These are phyloP conservation scores for Rhodotorula sp. DNA, from an alignment of 1,284 basidiomycete species.

Conservation along the genomic window DNA sequence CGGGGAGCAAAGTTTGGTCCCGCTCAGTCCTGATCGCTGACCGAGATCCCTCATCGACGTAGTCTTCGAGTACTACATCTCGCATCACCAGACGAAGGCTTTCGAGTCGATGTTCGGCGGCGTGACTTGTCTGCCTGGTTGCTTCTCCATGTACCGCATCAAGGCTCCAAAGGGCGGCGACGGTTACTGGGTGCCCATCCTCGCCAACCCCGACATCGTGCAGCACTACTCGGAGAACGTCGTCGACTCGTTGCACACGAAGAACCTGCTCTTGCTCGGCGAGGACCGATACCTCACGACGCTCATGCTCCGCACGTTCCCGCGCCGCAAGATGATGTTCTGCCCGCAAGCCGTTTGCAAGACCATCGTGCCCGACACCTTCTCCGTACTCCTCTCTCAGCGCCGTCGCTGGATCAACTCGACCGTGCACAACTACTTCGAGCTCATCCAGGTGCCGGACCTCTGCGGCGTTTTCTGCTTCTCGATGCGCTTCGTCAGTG, in stretches of 20 bases:
- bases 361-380: constrained; percentile 55
- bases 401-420: constrained; percentile 56
- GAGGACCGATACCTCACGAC: constrained; percentile 55
- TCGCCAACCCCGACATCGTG: constrained; percentile 54
- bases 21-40: not conserved
- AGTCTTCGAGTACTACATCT: constrained; percentile 98
- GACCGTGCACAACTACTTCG: constrained; percentile 54
- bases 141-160: constrained; percentile 55
- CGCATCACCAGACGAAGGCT: constrained; percentile 79
- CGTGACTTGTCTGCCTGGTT: constrained; percentile 54
- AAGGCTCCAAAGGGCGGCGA: constrained; percentile 54
- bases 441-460: constrained; percentile 53
- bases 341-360: constrained; percentile 55
- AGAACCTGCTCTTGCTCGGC: constrained; percentile 54
- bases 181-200: constrained; percentile 54
- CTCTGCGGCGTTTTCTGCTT: constrained; percentile 56
- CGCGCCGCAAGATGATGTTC: constrained; percentile 55
- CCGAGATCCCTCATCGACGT: not conserved
- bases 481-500: constrained; percentile 52
- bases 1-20: not conserved
- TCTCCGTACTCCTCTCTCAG: constrained; percentile 53
- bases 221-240: constrained; percentile 56
- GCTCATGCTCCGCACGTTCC: constrained; percentile 55
- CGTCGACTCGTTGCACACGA: constrained; percentile 54
- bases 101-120: constrained; percentile 54